phyloP scores from a whole-genome alignment of 2,329 filamentous ascomycete species.

The Sclerotinia minor region DNA sequence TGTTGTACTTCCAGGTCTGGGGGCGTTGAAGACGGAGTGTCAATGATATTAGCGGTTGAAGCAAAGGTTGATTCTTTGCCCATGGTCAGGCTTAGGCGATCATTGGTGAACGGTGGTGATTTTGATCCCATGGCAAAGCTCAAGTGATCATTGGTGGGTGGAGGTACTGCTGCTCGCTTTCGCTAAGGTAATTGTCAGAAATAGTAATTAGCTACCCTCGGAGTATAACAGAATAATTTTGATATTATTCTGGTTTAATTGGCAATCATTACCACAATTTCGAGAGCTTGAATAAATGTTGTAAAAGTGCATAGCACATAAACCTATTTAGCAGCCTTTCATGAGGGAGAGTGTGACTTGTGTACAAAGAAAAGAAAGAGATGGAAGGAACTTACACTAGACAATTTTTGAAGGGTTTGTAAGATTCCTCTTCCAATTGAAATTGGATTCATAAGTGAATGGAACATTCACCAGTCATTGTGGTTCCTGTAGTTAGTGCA shows the following conservation, averaged over 20 bases:
- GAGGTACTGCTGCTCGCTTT: not conserved
- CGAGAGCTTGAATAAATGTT: not conserved
- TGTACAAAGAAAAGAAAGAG: not conserved
- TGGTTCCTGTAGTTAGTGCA: not conserved
- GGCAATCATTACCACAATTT: not conserved
- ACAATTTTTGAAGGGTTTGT: conserved; percentile 10
- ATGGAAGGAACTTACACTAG: not conserved
- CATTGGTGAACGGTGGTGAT: not conserved
- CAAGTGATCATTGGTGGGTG: not conserved
- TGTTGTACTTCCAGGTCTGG: conserved; percentile 1
- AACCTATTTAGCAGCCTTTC: not conserved
- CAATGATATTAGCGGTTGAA: not conserved
- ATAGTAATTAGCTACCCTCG: not conserved
- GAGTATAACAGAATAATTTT: not conserved
- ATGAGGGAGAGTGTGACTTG: not conserved
- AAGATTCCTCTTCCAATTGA: conserved; percentile 3
- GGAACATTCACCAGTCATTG: conserved; percentile 8
- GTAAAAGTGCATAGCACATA: not conserved
- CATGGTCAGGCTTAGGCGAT: not conserved
- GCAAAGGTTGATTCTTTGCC: not conserved
- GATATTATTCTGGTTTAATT: not conserved
- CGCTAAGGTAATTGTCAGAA: conserved; percentile 12
- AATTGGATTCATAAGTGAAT: conserved; percentile 4
- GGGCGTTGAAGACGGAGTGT: not conserved
- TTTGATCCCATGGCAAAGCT: not conserved